These are phyloP conservation scores for Trichosporon sp. DNA, from an alignment of 1,284 basidiomycete species.

Conservation along the genomic window DNA sequence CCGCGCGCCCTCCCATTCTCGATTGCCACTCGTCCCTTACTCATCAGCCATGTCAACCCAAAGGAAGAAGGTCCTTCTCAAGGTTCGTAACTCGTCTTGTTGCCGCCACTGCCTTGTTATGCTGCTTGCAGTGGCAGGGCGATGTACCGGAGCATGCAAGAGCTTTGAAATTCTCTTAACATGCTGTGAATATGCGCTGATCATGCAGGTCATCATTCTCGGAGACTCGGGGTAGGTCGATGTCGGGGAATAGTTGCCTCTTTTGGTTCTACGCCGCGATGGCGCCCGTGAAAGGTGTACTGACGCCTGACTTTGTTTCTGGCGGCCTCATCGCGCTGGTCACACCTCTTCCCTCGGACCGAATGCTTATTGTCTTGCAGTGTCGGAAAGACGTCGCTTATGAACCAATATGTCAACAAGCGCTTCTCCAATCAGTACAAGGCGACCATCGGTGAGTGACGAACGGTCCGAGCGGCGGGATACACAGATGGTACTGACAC, in stretches of 20 bases:
- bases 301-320: not conserved
- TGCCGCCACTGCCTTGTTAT: not conserved
- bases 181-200: not conserved
- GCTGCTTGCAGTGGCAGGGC: not conserved
- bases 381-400: conserved; percentile 98
- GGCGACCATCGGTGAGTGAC: conserved; percentile 75
- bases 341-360: not conserved
- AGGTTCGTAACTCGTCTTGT: conserved; percentile 56
- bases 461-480: not conserved
- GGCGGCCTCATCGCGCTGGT: no score
- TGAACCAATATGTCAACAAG: conserved; percentile 99
- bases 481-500: not conserved
- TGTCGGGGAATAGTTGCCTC: not conserved
- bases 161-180: no score
- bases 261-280: not conserved
- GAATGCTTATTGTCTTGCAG: conserved; percentile 49
- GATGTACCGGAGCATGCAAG: not conserved
- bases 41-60: conserved; percentile 50
- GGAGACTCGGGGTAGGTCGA: conserved; percentile 86
- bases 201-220: conserved; percentile 83
- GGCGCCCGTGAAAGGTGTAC: not conserved
- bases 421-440: conserved; percentile 99
- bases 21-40: not conserved
- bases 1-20: not conserved
- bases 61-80: conserved; percentile 75